A percentile compares a stretch with the other conserved stretches of the same genome.
Evolutionary conservation across 768 basidiomycete genomes (phyloP).

Genomic region (Inosperma sp.): DNA sequence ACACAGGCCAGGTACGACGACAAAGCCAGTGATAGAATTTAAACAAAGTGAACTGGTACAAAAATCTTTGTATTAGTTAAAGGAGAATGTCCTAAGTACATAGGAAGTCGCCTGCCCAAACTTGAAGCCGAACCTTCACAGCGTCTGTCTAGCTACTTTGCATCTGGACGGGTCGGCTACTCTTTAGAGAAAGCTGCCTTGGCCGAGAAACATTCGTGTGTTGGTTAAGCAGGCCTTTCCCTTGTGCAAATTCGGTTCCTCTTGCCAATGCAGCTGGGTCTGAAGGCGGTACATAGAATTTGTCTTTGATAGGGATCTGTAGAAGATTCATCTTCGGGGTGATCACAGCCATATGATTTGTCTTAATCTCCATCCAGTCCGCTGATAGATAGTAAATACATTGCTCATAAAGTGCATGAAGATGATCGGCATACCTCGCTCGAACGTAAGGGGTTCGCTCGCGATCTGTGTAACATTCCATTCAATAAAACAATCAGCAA

Average conservation of each 20-base stretch:
- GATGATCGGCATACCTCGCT: constrained; percentile 56
- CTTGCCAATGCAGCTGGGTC: constrained; percentile 69
- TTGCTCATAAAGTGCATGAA: neutral
- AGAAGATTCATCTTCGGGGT: constrained; percentile 94
- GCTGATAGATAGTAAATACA: constrained; percentile 37
- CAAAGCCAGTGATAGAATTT: too few relatives aligned
- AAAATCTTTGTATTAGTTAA: too few relatives aligned
- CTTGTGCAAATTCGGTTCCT: constrained; percentile 78
- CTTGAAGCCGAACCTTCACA: neutral
- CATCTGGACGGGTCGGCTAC: too few relatives aligned
- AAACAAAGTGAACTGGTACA: too few relatives aligned
- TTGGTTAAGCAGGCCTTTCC: constrained; percentile 77
- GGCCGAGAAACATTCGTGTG: too few relatives aligned
- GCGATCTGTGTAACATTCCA: too few relatives aligned
- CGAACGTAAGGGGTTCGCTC: constrained; percentile 94
- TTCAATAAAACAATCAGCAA: constrained; percentile 8
- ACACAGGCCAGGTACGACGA: too few relatives aligned
- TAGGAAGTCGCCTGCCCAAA: neutral
- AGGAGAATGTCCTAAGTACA: too few relatives aligned
- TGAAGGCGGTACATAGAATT: constrained; percentile 85
- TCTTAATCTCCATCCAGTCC: constrained; percentile 99
- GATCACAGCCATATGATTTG: constrained; percentile 92
- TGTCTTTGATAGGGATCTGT: constrained; percentile 91
- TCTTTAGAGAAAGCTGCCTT: too few relatives aligned
- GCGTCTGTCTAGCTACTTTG: too few relatives aligned